Evolutionary conservation across 2,329 filamentous ascomycete genomes (phyloP), one percentile per base, ranked within the genome.

Genomic region (Dothideomycetidae sp.): DNA sequence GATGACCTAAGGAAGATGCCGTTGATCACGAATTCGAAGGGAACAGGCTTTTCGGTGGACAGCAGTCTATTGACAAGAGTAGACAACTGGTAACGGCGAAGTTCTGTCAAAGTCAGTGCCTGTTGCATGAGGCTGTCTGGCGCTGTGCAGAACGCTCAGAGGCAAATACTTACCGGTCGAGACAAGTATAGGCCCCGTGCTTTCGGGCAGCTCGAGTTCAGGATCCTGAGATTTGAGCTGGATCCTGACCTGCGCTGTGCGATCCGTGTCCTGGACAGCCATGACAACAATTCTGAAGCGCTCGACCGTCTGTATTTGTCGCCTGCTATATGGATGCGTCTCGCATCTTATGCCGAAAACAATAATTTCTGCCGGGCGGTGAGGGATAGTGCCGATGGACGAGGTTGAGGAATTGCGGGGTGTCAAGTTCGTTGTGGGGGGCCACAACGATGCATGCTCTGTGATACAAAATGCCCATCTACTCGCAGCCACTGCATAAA

Each of bases 1-100:
- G 82, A 84, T 16, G 85, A 81, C 44, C 82, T 79, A 36, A 98
- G 72, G 59, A 93, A 94, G 52, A 80, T 78, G 57, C 90, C 90
- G 59, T 94, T 90, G 61, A 93, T 78, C 49, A 98, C 72, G 64
- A 98, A 96, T 60, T 98, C 90, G 60, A 98, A 79, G 12, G 83
- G 83, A 32, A 86, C 70, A 10, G 81, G 75, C 49, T 68, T 69
- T 37, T 68, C 64, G 41, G 62, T 68, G 23, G 66, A 60, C 18
- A 78, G 59, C 9, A 78, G 62, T 44, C 68, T 68, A 53, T 78
- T 78, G 38, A 78, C 71, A 41, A 78, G 61, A 2, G 68, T 73
- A 1, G 74, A 78, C 3, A 78, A 66, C 37, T 68, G 66, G 53
- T 71, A 71, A 54, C 71, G 58, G 45, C 69, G 67, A 39, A 74